These are phyloP conservation scores for Bimuria novae-zelandiae DNA, from an alignment of 2,329 filamentous ascomycete species.

Conservation along the genomic window DNA sequence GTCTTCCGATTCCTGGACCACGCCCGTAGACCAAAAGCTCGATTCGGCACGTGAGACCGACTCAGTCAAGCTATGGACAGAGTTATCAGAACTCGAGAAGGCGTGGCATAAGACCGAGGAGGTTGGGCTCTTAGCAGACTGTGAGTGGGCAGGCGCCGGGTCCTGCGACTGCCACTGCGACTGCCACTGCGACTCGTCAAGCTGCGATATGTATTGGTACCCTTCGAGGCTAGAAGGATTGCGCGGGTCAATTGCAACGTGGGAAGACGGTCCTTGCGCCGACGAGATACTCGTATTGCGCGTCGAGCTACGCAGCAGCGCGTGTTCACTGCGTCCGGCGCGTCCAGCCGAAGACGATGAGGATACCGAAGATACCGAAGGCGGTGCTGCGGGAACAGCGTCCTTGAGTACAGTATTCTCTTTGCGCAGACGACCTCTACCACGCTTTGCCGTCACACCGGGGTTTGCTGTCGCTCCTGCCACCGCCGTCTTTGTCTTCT, in stretches of 20 bases:
- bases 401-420: neutral
- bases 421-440: neutral
- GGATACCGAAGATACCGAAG: neutral
- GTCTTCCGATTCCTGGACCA: constrained; percentile 37
- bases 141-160: too few relatives aligned
- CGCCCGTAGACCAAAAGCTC: neutral
- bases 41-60: constrained; percentile 14
- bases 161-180: neutral
- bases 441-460: neutral
- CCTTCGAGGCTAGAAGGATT: constrained; percentile 25
- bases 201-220: constrained; percentile 13
- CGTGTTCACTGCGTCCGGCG: constrained; percentile 5
- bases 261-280: constrained; percentile 10
- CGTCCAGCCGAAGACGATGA: too few relatives aligned
- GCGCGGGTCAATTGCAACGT: constrained; percentile 22
- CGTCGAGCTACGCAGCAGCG: neutral
- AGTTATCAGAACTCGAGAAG: too few relatives aligned
- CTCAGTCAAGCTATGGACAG: too few relatives aligned
- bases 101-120: too few relatives aligned
- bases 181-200: neutral
- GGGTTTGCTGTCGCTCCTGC: neutral
- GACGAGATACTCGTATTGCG: neutral
- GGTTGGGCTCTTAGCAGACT: constrained; percentile 6
- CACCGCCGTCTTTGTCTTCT: neutral
- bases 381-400: neutral